Evolutionary conservation across 352 stramenopile species (phyloP).

Genomic region (Phytopythium litorale): DNA sequence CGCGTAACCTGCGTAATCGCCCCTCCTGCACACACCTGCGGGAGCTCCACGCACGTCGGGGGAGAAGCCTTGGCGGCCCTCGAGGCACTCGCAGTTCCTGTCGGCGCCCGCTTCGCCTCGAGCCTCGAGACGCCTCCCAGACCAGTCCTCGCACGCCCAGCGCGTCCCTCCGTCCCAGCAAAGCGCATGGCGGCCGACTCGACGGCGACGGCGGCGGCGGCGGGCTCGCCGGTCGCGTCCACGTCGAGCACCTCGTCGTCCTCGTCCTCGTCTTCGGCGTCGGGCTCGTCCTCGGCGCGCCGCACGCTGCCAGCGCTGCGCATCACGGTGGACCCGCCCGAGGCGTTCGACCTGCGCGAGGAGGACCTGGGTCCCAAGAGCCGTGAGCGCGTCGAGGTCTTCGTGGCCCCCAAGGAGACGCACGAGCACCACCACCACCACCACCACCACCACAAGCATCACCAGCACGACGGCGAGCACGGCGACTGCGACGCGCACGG

Average conservation of each 20-base stretch:
- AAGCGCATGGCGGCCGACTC: background rate
- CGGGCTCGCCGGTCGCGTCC: constrained; percentile 2
- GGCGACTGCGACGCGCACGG: constrained; percentile 12
- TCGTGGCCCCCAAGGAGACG: constrained; percentile 13
- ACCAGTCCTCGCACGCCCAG: no score
- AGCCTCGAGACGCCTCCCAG: background rate
- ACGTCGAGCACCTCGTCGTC: constrained; percentile 14
- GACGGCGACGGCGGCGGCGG: background rate
- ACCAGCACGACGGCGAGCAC: constrained; percentile 8
- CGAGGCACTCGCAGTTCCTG: background rate
- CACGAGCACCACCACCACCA: constrained; percentile 2
- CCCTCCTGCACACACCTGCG: no score
- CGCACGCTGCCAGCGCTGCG: constrained; percentile 20
- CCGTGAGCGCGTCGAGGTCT: constrained; percentile 23
- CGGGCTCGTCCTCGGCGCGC: constrained; percentile 9
- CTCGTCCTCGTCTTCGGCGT: background rate
- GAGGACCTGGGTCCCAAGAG: constrained; percentile 42
- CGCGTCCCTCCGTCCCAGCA: background rate
- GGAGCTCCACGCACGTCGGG: no score
- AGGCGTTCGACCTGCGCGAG: constrained; percentile 33
- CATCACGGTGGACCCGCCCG: constrained; percentile 25
- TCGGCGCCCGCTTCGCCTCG: background rate
- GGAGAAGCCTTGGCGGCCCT: background rate
- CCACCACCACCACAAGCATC: no score
- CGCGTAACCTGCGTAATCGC: background rate